phyloP scores from a whole-genome alignment of 106 monocot genomes.

The Triglochin maritima region DNA sequence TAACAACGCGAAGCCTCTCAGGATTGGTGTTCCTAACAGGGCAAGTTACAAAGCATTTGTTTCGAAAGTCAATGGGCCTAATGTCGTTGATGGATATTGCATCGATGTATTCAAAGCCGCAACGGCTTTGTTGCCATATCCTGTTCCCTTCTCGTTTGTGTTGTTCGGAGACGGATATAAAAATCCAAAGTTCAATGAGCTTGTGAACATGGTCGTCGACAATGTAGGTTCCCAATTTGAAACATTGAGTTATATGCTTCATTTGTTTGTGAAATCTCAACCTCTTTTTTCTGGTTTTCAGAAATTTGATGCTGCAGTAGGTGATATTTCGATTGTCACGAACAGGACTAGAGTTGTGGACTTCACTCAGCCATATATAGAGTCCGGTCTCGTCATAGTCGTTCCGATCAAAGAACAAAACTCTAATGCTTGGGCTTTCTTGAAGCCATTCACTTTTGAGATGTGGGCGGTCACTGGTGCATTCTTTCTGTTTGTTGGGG shows the following conservation, averaged over 20 bases:
- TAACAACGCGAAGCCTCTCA: constrained; percentile 50
- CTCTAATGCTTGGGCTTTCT: constrained; percentile 22
- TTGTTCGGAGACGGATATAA: constrained; percentile 50
- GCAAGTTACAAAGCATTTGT: constrained; percentile 54
- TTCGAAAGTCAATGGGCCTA: constrained; percentile 25
- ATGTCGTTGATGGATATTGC: constrained; percentile 41
- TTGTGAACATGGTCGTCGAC: constrained; percentile 46
- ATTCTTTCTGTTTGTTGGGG: constrained; percentile 24
- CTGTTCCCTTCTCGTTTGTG: constrained; percentile 45
- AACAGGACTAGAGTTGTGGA: constrained; percentile 30
- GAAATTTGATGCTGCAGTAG: constrained; percentile 30
- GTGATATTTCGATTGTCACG: constrained; percentile 28
- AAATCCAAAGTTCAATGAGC: constrained; percentile 54
- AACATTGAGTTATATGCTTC: background rate
- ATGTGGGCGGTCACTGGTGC: constrained; percentile 30
- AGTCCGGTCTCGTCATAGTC: constrained; percentile 27
- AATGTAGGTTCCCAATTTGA: constrained; percentile 31
- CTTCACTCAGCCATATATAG: constrained; percentile 32
- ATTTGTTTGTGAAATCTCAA: background rate
- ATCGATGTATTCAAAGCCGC: constrained; percentile 80
- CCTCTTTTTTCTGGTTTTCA: background rate
- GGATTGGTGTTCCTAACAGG: constrained; percentile 64
- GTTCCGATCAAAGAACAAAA: constrained; percentile 7
- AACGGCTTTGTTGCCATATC: constrained; percentile 54
- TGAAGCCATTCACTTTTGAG: constrained; percentile 20